Evolutionary conservation across 75 land plant species (phyloP).

Genomic region (Selaginella tamariscina): DNA sequence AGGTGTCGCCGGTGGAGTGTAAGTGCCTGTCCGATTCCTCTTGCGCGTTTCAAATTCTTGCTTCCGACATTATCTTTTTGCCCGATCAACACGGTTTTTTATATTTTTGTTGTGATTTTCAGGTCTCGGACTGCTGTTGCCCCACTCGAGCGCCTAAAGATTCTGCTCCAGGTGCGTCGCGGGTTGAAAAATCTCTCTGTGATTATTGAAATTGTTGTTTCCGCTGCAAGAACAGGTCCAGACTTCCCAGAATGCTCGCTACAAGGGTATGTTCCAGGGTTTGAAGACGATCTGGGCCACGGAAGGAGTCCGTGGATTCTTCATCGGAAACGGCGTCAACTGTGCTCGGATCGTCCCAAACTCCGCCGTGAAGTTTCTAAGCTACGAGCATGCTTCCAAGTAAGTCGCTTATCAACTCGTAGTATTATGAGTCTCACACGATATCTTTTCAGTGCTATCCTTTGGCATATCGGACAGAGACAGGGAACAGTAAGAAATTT

Average conservation of each 20-base stretch:
- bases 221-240: constrained; percentile 71
- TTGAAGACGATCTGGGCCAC: constrained; percentile 68
- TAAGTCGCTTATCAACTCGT: constrained; percentile 16
- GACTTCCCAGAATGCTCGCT: constrained; percentile 66
- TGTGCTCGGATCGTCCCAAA: constrained; percentile 88
- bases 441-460: constrained; percentile 47
- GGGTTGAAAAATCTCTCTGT: too few relatives aligned
- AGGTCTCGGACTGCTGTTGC: constrained; percentile 96
- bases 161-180: constrained; percentile 86
- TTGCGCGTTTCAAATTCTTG: too few relatives aligned
- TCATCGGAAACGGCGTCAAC: constrained; percentile 88
- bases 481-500: constrained; percentile 48
- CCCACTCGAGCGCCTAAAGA: constrained; percentile 79
- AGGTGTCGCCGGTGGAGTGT: constrained; percentile 92
- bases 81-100: too few relatives aligned
- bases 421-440: neutral
- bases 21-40: constrained; percentile 16
- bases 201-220: too few relatives aligned
- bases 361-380: constrained; percentile 81
- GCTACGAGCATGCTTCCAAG: constrained; percentile 88
- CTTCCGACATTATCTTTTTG: too few relatives aligned
- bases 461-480: constrained; percentile 56
- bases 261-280: constrained; percentile 80
- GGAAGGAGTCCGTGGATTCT: constrained; percentile 77
- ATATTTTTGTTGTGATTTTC: constrained; percentile 13